phyloP scores from a whole-genome alignment of 805 yeast species.

The Candida yuanshanica region DNA sequence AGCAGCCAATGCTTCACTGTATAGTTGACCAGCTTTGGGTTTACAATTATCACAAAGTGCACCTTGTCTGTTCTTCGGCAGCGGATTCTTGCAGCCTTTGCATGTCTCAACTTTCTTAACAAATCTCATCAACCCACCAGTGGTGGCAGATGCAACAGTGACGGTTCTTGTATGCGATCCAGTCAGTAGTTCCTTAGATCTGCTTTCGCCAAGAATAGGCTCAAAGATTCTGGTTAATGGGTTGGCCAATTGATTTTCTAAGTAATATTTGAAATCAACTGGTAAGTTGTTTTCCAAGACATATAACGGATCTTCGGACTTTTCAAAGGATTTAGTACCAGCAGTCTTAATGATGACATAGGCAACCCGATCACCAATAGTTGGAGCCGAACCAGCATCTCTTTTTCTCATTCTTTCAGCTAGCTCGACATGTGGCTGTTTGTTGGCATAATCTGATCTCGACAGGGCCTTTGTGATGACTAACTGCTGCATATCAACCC shows the following conservation, averaged over 20 bases:
- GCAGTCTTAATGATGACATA: constrained; percentile 85
- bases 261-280: constrained; percentile 88
- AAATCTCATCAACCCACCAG: constrained; percentile 87
- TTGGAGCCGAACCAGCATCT: constrained; percentile 96
- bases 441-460: constrained; percentile 81
- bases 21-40: constrained; percentile 66
- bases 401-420: constrained; percentile 95
- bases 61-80: constrained; percentile 52
- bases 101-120: constrained; percentile 86
- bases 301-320: constrained; percentile 93
- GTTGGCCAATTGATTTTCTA: constrained; percentile 88
- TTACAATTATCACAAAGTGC: constrained; percentile 80
- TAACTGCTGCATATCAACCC: constrained; percentile 86
- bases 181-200: constrained; percentile 72
- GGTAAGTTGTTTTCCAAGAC: constrained; percentile 90
- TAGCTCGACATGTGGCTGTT: constrained; percentile 94
- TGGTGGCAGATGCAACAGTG: constrained; percentile 41
- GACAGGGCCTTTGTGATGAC: constrained; percentile 93
- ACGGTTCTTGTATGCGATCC: constrained; percentile 84
- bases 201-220: constrained; percentile 85
- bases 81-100: constrained; percentile 81
- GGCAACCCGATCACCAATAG: constrained; percentile 96
- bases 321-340: constrained; percentile 81
- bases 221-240: constrained; percentile 92
- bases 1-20: constrained; percentile 73